phyloP scores from a whole-genome alignment of 441 rosid species.

The Corymbia citriodora region DNA sequence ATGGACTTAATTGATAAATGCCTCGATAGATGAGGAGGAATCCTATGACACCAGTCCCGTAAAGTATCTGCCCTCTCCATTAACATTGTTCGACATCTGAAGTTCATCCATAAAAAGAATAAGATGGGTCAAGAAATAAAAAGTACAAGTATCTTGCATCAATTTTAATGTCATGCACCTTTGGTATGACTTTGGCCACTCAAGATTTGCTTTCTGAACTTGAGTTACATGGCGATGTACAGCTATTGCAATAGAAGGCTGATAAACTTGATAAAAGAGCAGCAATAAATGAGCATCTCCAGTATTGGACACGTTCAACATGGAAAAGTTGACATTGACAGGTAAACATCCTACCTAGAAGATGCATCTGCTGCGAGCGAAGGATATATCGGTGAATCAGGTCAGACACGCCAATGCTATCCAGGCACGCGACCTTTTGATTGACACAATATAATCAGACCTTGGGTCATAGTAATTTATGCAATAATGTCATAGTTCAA shows the following conservation, averaged over 20 bases:
- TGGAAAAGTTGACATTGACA: neutral
- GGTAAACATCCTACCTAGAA: slow-evolving; percentile 44
- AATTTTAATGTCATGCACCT: slow-evolving; percentile 34
- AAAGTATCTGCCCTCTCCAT: slow-evolving; percentile 65
- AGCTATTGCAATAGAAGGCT: slow-evolving; percentile 57
- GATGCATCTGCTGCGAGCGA: slow-evolving; percentile 76
- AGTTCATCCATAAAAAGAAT: slow-evolving; percentile 12
- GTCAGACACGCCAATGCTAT: slow-evolving; percentile 75
- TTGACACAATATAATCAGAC: slow-evolving; percentile 7
- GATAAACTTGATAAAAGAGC: slow-evolving; percentile 54
- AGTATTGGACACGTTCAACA: neutral
- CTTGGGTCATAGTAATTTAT: slow-evolving; percentile 6
- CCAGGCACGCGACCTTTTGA: slow-evolving; percentile 73
- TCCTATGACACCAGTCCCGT: slow-evolving; percentile 74
- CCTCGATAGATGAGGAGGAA: slow-evolving; percentile 71
- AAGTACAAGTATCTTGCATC: slow-evolving; percentile 2
- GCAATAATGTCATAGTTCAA: slow-evolving; percentile 4
- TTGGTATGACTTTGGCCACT: slow-evolving; percentile 91
- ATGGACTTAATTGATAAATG: slow-evolving; percentile 73
- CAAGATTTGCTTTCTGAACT: slow-evolving; percentile 74
- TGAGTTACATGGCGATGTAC: slow-evolving; percentile 72
- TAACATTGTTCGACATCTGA: slow-evolving; percentile 65
- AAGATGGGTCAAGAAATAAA: slow-evolving; percentile 12
- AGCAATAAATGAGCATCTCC: neutral
- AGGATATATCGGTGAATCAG: slow-evolving; percentile 54